Evolutionary conservation across 108 stramenopile genomes (phyloP).

Genomic region (Skeletonema tropicum): DNA sequence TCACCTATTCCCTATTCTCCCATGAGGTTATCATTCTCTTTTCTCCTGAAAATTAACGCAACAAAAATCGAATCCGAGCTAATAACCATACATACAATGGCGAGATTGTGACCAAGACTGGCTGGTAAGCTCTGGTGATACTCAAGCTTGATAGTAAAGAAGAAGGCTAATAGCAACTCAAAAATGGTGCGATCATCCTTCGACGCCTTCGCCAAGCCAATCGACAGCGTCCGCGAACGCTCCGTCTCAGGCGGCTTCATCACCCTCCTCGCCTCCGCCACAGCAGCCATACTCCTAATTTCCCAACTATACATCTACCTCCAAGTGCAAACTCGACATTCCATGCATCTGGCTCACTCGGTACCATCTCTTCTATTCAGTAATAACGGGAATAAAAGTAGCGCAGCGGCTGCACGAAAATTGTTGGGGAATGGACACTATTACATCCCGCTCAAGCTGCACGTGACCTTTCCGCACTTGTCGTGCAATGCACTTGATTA

Average conservation of each 20-base stretch:
- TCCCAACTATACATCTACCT: constrained; percentile 71
- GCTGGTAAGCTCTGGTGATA: too few species aligned
- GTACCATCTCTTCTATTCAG: constrained; percentile 45
- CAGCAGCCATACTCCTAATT: constrained; percentile 66
- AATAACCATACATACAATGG: too few species aligned
- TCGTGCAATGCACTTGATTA: constrained; percentile 65
- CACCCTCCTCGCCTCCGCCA: constrained; percentile 64
- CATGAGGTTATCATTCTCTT: too few species aligned
- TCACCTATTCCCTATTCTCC: too few species aligned
- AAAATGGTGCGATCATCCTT: constrained; percentile 44
- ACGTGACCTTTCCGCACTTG: constrained; percentile 80
- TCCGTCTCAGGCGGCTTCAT: constrained; percentile 74
- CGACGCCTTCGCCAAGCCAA: constrained; percentile 77
- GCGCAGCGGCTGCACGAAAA: constrained; percentile 9
- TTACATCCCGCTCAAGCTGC: constrained; percentile 54
- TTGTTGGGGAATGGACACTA: constrained; percentile 19
- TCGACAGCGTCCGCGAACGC: constrained; percentile 69
- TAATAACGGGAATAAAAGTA: constrained; percentile 10
- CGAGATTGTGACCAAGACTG: too few species aligned
- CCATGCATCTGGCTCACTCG: constrained; percentile 70
- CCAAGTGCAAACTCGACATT: constrained; percentile 57
- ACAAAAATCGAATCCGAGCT: too few species aligned
- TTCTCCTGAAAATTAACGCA: too few species aligned
- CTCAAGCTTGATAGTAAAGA: too few species aligned
- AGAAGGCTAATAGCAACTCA: too few species aligned